These are phyloP conservation scores for Casuarina equisetifolia DNA, from an alignment of 306 rosid species.

Conservation along the genomic window DNA sequence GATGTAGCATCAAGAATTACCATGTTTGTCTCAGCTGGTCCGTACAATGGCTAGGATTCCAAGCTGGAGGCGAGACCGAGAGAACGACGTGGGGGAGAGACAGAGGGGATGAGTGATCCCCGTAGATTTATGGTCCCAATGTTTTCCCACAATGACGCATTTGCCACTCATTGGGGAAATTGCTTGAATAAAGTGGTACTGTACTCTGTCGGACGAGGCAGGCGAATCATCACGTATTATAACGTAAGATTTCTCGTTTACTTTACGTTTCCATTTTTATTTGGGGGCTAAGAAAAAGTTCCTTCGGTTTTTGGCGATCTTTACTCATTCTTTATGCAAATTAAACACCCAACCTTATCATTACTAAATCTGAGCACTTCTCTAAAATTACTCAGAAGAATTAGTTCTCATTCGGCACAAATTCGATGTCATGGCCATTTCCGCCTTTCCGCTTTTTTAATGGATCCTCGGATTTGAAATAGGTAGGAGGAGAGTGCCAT, in stretches of 20 bases:
- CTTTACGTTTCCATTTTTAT: no score
- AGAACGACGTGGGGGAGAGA: not conserved
- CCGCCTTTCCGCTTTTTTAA: not conserved
- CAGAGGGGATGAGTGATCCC: not conserved
- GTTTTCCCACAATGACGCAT: not conserved
- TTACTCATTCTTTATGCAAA: no score
- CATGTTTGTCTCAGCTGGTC: not conserved
- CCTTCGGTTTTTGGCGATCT: no score
- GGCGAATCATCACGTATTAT: no score
- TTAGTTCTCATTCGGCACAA: not conserved
- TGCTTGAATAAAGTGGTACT: no score
- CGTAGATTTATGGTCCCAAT: not conserved
- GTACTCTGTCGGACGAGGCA: no score
- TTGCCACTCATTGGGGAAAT: not conserved
- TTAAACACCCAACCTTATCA: no score
- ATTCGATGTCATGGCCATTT: not conserved
- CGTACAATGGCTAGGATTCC: not conserved
- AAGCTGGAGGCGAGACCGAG: not conserved
- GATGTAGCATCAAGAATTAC: not conserved
- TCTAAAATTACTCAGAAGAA: no score
- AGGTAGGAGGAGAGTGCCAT: not conserved
- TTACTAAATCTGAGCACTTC: not conserved
- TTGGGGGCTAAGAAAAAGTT: no score
- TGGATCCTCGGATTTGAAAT: not conserved
- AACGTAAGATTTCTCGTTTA: no score